Conservation (phyloP, 1,139 yeast species). For the Tardiomyces depauwii region DNA sequence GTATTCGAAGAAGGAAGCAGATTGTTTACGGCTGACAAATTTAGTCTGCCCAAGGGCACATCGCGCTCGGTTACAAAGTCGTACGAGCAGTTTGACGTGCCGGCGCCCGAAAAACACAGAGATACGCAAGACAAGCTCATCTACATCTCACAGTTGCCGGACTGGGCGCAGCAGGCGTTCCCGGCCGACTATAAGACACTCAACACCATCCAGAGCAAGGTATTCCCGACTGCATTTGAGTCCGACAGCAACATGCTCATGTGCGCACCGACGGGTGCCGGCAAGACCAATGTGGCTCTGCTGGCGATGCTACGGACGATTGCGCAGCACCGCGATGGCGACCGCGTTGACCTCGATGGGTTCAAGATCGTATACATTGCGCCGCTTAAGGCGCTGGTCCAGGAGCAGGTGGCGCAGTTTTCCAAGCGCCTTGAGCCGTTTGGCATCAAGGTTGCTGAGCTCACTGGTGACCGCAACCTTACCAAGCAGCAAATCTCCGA, state of each 20-base stretch:
- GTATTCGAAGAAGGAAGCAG: conserved; percentile 66
- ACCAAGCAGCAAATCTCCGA: conserved; percentile 66
- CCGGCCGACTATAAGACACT: conserved; percentile 42
- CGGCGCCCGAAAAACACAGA: conserved; percentile 48
- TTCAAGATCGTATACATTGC: conserved; percentile 87
- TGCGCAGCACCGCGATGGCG: background rate
- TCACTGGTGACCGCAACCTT: conserved; percentile 83
- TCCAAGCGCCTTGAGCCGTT: conserved; percentile 54
- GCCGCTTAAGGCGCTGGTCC: conserved; percentile 89
- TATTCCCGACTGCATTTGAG: conserved; percentile 65
- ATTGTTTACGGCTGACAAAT: conserved; percentile 52
- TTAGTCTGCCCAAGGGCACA: conserved; percentile 74
- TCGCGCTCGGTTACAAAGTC: conserved; percentile 59
- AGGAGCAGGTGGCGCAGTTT: conserved; percentile 87
- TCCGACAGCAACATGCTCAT: conserved; percentile 62
- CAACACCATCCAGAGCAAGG: conserved; percentile 76
- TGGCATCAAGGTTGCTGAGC: conserved; percentile 70
- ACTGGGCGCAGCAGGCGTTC: conserved; percentile 73
- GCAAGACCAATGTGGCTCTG: conserved; percentile 94
- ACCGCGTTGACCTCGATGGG: conserved; percentile 34
- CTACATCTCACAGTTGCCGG: conserved; percentile 54
- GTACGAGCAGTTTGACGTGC: conserved; percentile 84
- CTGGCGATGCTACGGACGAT: conserved; percentile 46
- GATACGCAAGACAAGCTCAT: conserved; percentile 32
- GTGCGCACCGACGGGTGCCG: conserved; percentile 99